Conservation (phyloP, 768 basidiomycete species). For the Boletus edulis region DNA sequence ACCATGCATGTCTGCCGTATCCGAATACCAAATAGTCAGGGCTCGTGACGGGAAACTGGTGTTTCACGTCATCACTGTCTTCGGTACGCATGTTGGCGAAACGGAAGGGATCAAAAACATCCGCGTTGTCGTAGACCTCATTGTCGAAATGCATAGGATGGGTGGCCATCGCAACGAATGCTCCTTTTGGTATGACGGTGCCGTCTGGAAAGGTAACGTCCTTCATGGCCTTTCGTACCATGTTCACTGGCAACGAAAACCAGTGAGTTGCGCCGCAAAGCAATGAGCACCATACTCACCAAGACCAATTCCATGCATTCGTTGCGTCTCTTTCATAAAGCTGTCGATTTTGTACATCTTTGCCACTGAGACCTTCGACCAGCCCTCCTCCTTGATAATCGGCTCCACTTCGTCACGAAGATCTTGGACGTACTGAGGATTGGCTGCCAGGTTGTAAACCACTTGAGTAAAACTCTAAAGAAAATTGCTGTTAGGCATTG, state of each 20-base stretch:
- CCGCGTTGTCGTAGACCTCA: conserved; percentile 31
- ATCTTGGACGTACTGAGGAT: conserved; percentile 12
- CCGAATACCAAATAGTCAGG: conserved; percentile 39
- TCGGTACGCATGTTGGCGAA: conserved; percentile 37
- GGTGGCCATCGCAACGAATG: conserved; percentile 22
- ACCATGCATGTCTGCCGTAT: conserved; percentile 19
- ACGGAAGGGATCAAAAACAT: conserved; percentile 29
- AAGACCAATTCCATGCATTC: conserved; percentile 28
- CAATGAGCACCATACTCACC: conserved; percentile 12
- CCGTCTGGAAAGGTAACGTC: conserved; percentile 35
- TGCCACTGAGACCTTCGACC: conserved; percentile 16
- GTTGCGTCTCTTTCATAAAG: conserved; percentile 21
- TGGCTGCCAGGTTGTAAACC: conserved; percentile 6
- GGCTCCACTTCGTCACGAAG: conserved; percentile 17
- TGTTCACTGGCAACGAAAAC: neutral
- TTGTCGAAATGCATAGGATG: conserved; percentile 24
- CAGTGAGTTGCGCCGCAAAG: too few relatives aligned
- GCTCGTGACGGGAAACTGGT: conserved; percentile 34
- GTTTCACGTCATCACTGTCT: conserved; percentile 29
- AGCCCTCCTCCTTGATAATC: conserved; percentile 13
- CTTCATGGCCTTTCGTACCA: conserved; percentile 10
- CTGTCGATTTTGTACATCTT: conserved; percentile 22
- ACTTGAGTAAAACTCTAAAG: conserved; percentile 10
- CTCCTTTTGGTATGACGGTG: conserved; percentile 35
- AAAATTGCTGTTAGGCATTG: neutral